Evolutionary conservation across 2,329 filamentous ascomycete species (phyloP), one percentile per base, ranked within the genome.

Genomic region (Arachnomyces sp.): DNA sequence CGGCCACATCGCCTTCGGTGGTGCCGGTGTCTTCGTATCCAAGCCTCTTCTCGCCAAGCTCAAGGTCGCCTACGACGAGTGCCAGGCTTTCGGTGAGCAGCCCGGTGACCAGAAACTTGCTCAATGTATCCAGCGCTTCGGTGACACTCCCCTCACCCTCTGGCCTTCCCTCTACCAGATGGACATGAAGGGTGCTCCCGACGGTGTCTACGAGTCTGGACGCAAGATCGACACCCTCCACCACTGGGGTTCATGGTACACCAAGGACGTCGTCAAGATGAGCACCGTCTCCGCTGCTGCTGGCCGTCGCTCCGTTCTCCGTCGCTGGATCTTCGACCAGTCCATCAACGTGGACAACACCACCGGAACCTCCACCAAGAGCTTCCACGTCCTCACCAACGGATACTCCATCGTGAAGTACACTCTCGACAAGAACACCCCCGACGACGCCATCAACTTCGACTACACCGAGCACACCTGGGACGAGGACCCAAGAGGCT

Each of bases 221-320:
- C 56, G 60, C 31, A 59, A 55, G 50, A 65, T 67, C n/a, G 58
- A 66, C 40, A 60, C 61, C 32, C 53, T 67, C 38, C 64, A 67
- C 50, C 64, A 67, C 49, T 67, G 64, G 63, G 61, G 58, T 49
- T 64, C 59, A 31, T 67, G 64, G 64, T 66, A 65, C 47, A 57
- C 50, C 40, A 65, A 64, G 55, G 64, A 67, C 41, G 64, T 67
- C 3, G 60, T 66, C 28, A 64, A 64, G 51, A 67, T 67, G 63
- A 60, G 56, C 42, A 56, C 64, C 14, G 63, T 66, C 11, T 43
- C 61, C 14, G 61, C 61, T 15, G 60, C 57, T 20, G 63, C 63
- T 1, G 64, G 64, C 32, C 60, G 63, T 28, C 54, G 57, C 32
- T 66, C 63, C 2, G 57, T 67, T 28, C 56, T 67, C n/a, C 60